Base-by-base conservation (phyloP, 345 rosid genomes). In the Microthlaspi erraticum region DNA sequence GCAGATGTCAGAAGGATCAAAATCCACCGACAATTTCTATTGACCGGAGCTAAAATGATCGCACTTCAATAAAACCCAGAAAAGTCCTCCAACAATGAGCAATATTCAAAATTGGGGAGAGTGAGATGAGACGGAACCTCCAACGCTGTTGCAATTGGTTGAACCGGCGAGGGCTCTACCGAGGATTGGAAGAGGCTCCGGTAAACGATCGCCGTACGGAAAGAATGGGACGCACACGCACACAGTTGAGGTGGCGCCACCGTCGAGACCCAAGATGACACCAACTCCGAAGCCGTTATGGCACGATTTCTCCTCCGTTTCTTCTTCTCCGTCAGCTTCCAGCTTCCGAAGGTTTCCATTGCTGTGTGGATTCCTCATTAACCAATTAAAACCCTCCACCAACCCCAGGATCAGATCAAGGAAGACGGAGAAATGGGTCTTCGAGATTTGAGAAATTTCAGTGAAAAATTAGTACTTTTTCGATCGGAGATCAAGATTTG, bases 191-290 rank as follows among this genome's bases (percentile, higher is more conserved):
- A 68, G 60, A 32, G 71, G 70, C 31, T 78, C 81, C 20, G 75
- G 75, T 2, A 68, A 41, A 7, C 36, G 52, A 56, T 78, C 75
- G 14, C 37, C 53, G 52, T 45, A 13, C 1, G 66, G 31, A 34
- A 41, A 29, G 51, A 73, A 73, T 14, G 78, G 81, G 1, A 78
- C 72, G 67, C 81, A 78, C 11, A 78, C 78, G 60, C 81, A 78
- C 0, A 78, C 78, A 7, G 81, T 78, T 0, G 77, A 72, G 55
- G 81, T 78, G n/a, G 81, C 78, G 53, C 81, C 81, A 46, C 81
- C 81, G 64, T 78, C 81, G 18, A 78, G 73, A 4, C 78, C 81
- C 29, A 78, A 67, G 10, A 78, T 31, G 33, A 78, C 63, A 43
- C 81, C 78, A 42, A 51, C 32, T 16, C 44, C 71, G 65, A 29